Evolutionary conservation across 257 asterid species (phyloP).

Genomic region (Capsicum baccatum): DNA sequence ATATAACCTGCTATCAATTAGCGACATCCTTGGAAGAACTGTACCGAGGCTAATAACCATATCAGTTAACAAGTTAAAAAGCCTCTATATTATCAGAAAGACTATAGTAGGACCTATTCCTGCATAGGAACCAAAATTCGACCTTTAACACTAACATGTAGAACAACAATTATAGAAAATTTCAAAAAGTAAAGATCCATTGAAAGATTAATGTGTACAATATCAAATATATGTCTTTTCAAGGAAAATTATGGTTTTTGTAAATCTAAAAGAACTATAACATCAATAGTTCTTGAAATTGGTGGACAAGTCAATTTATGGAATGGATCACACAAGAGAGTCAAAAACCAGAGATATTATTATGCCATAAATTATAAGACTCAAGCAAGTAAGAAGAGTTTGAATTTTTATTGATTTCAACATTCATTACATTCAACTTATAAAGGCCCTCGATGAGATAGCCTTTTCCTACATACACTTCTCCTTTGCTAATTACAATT

Average conservation of each 20-base stretch:
- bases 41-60: background rate
- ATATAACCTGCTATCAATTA: background rate
- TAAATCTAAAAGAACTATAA: background rate
- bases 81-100: background rate
- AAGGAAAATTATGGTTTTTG: background rate
- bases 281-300: too few species aligned
- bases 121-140: background rate
- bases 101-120: background rate
- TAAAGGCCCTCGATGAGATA: too few species aligned
- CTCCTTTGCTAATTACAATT: too few species aligned
- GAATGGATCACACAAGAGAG: background rate
- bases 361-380: too few species aligned
- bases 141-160: constrained; percentile 1
- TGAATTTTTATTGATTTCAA: too few species aligned
- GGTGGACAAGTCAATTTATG: too few species aligned
- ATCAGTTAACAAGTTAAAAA: background rate
- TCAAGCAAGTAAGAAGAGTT: too few species aligned
- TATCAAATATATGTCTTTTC: background rate
- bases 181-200: background rate
- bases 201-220: background rate
- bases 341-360: background rate
- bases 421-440: too few species aligned
- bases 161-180: constrained; percentile 10
- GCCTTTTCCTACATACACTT: too few species aligned
- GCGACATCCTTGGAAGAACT: background rate